Evolutionary conservation across 768 basidiomycete species (phyloP).

Genomic region (Psilocybe azurescens): DNA sequence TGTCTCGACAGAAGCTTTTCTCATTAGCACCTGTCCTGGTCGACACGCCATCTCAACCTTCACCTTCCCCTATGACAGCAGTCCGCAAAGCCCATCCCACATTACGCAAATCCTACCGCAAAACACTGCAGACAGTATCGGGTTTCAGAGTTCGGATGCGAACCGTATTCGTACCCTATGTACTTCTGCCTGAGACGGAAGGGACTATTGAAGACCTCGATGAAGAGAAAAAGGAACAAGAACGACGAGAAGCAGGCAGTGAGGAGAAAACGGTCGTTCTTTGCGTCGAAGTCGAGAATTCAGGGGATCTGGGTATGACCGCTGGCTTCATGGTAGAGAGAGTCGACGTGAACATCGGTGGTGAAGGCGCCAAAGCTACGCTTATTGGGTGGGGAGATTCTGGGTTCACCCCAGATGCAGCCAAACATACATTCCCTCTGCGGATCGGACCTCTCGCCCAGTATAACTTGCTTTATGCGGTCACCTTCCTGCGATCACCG

Average conservation of each 20-base stretch:
- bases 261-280: constrained; percentile 87
- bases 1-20: constrained; percentile 70
- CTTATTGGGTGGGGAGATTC: constrained; percentile 63
- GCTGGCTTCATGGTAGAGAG: constrained; percentile 79
- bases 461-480: constrained; percentile 88
- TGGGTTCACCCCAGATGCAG: constrained; percentile 47
- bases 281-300: constrained; percentile 91
- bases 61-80: constrained; percentile 56
- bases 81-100: constrained; percentile 62
- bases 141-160: constrained; percentile 93
- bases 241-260: constrained; percentile 67
- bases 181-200: constrained; percentile 61
- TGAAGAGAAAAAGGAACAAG: constrained; percentile 54
- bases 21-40: constrained; percentile 58
- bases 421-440: constrained; percentile 69
- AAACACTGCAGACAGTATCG: constrained; percentile 76
- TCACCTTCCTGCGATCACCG: constrained; percentile 77
- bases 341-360: constrained; percentile 78
- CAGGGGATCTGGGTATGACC: constrained; percentile 61
- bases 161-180: constrained; percentile 90
- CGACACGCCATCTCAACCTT: constrained; percentile 44
- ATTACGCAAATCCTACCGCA: constrained; percentile 85
- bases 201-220: constrained; percentile 32
- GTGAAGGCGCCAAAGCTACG: constrained; percentile 56
- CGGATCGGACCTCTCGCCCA: constrained; percentile 76